Evolutionary conservation across 768 basidiomycete species (phyloP), one percentile per base, ranked within the genome.

Genomic region (Kwoniella heveanensis): DNA sequence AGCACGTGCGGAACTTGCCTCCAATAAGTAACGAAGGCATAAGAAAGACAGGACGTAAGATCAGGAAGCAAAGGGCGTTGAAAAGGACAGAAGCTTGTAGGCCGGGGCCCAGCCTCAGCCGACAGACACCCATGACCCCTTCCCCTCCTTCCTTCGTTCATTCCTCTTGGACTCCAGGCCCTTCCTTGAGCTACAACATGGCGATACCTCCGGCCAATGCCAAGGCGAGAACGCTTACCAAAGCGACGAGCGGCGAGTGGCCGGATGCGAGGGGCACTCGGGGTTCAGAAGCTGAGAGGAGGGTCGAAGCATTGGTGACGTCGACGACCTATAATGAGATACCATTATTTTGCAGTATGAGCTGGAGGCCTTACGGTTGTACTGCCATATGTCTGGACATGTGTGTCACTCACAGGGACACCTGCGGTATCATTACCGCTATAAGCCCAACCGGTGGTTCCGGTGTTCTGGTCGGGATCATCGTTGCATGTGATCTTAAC

Each of bases 401-500:
- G 32, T 32, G 13, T 32, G 5, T 32, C 32, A 64, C 62, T 64
- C 50, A 72, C 71, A n/a, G 71, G 71, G 15, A 69, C 44, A 49
- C 58, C 60, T 5, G 32, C 13, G 22, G 54, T 64, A 36, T 61
- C 65, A 44, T 65, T 67, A 4, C 64, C 70, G 22, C 61, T 36
- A 57, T 71, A 74, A 15, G 58, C 57, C 73, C 73, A 75, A 13
- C 73, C 73, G 5, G 67, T 72, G 29, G 66, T 69, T 0, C 52
- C 26, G 22, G 54, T 37, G 9, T 29, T 25, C 22, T 53, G 46
- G 15, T 25, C 60, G n/a, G 56, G 10, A 27, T 64, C 67, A 32
- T 60, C 54, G 47, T 71, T 70, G 67, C 79, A 80, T 0, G 65
- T 56, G 44, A 80, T 64, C 27, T 63, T 67, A 54, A 80, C 46